Conservation (phyloP, 495 filamentous ascomycete species). For the Lineolata rhizophorae region DNA sequence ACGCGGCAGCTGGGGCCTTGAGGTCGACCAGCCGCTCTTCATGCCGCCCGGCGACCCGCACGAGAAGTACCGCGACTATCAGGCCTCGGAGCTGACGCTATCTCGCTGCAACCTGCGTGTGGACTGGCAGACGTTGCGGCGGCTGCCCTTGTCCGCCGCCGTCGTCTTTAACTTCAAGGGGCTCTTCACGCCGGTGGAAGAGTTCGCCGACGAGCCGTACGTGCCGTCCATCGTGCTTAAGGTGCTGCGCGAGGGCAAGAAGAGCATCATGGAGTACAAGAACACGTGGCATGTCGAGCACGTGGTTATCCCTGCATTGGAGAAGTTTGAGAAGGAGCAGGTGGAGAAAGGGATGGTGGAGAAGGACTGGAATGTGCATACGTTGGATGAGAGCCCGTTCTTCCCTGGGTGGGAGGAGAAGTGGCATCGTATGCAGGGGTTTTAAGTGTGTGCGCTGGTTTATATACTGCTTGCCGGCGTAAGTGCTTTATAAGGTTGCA, state of each 20-base stretch:
- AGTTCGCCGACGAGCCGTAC: slow-evolving; percentile 54
- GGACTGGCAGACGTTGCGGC: slow-evolving; percentile 78
- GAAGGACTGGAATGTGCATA: slow-evolving; percentile 46
- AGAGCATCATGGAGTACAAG: slow-evolving; percentile 62
- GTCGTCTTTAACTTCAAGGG: slow-evolving; percentile 88
- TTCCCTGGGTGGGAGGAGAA: slow-evolving; percentile 70
- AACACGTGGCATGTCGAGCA: slow-evolving; percentile 68
- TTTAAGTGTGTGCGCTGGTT: slow-evolving; percentile 19
- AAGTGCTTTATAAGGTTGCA: no score
- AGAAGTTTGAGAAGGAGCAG: slow-evolving; percentile 51
- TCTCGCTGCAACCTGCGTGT: slow-evolving; percentile 53
- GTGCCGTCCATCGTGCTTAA: slow-evolving; percentile 47
- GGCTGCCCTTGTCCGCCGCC: slow-evolving; percentile 52
- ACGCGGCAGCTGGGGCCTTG: slow-evolving; percentile 72
- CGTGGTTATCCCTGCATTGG: slow-evolving; percentile 44
- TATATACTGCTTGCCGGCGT: no score
- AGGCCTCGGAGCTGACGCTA: slow-evolving; percentile 32
- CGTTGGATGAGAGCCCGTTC: slow-evolving; percentile 65
- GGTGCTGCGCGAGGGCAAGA: slow-evolving; percentile 51
- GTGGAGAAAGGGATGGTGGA: slow-evolving; percentile 35
- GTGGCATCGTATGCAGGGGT: slow-evolving; percentile 62
- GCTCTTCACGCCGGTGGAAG: slow-evolving; percentile 53
- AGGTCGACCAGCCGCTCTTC: slow-evolving; percentile 56
- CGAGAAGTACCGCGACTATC: slow-evolving; percentile 29
- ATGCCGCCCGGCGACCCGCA: slow-evolving; percentile 58